Percentiles rank a stretch among this genome's conserved stretches.
Conservation (phyloP, 2,329 filamentous ascomycete species). For the Arthrobotrys sphaeroides region DNA sequence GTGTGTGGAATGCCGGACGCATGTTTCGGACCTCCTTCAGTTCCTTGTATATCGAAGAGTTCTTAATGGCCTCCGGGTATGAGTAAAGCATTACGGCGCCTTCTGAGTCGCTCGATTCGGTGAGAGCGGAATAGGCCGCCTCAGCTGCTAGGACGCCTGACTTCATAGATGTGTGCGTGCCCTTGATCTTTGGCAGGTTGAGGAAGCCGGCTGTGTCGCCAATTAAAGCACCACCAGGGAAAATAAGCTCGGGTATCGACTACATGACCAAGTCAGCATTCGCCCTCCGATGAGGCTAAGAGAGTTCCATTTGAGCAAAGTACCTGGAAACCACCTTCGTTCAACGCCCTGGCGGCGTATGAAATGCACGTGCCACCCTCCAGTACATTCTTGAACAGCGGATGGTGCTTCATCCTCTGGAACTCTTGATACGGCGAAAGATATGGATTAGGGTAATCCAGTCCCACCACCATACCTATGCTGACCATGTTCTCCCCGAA, state of each 20-base stretch:
- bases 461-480: constrained; percentile 86
- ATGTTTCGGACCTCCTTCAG: constrained; percentile 96
- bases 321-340: constrained; percentile 90
- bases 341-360: constrained; percentile 88
- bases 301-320: neutral
- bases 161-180: constrained; percentile 97
- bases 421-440: constrained; percentile 94
- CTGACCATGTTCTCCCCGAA: constrained; percentile 97
- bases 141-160: constrained; percentile 96
- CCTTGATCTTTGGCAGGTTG: constrained; percentile 98
- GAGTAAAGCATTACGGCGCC: constrained; percentile 86
- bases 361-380: constrained; percentile 98
- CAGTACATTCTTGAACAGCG: constrained; percentile 84
- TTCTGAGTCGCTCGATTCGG: constrained; percentile 60
- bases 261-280: neutral
- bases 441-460: constrained; percentile 98
- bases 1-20: constrained; percentile 89
- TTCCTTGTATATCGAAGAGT: constrained; percentile 91
- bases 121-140: constrained; percentile 82
- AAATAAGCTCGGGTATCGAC: constrained; percentile 94
- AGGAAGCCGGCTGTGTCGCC: constrained; percentile 96
- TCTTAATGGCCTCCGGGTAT: constrained; percentile 88
- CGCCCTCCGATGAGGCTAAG: neutral
- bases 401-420: constrained; percentile 97
- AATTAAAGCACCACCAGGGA: constrained; percentile 93